Percentiles rank a stretch among this genome's conserved stretches.
These are phyloP conservation scores for Monosporascus ibericus DNA, from an alignment of 2,329 filamentous ascomycete species.

Conservation along the genomic window DNA sequence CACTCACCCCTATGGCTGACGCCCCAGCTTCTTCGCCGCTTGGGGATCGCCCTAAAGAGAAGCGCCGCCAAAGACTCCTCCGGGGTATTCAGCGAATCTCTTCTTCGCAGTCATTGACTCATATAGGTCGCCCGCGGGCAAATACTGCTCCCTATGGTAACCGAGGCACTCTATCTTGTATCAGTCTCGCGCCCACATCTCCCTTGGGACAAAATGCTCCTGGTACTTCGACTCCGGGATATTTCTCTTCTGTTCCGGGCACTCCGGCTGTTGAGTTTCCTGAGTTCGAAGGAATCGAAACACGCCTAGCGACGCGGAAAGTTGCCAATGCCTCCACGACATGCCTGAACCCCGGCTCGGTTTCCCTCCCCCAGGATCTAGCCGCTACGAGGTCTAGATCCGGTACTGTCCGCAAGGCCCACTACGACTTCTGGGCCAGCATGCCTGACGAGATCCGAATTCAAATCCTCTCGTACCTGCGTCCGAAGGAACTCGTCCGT, in stretches of 20 bases:
- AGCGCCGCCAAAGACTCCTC: constrained; percentile 63
- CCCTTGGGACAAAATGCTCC: constrained; percentile 32
- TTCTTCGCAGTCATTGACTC: constrained; percentile 67
- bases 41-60: constrained; percentile 48
- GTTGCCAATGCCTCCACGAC: constrained; percentile 42
- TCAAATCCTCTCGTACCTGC: constrained; percentile 68
- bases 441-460: constrained; percentile 81
- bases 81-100: constrained; percentile 74
- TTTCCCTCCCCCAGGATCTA: constrained; percentile 59
- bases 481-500: constrained; percentile 74
- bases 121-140: constrained; percentile 57
- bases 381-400: constrained; percentile 34
- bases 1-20: not conserved
- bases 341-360: constrained; percentile 39
- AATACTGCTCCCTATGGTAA: constrained; percentile 61
- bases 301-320: constrained; percentile 47
- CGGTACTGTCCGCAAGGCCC: constrained; percentile 23
- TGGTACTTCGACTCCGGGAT: constrained; percentile 24
- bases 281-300: constrained; percentile 35
- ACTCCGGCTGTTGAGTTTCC: constrained; percentile 35
- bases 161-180: constrained; percentile 47
- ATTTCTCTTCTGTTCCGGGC: constrained; percentile 29
- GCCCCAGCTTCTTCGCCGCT: constrained; percentile 5
- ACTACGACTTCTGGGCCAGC: constrained; percentile 67
- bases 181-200: constrained; percentile 41